These are phyloP conservation scores for Lasiodiplodia theobromae DNA, from an alignment of 2,329 filamentous ascomycete genomes.

Conservation along the genomic window DNA sequence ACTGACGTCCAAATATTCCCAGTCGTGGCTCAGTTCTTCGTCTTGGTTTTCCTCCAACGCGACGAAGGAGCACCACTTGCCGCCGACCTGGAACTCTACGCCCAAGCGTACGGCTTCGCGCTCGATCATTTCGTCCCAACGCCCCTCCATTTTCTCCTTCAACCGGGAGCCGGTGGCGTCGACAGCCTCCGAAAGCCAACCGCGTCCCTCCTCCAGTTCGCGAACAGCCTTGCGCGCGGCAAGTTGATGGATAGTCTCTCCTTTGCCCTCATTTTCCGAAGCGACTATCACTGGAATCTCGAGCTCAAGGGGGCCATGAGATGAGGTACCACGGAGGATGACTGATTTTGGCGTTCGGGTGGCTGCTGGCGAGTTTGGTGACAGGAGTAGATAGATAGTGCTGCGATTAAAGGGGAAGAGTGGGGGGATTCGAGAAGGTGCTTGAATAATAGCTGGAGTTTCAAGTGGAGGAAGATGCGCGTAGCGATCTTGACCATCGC, in stretches of 20 bases:
- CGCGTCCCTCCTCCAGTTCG: constrained; percentile 74
- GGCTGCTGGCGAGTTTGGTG: constrained; percentile 52
- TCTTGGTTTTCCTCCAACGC: constrained; percentile 58
- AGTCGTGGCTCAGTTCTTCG: constrained; percentile 29
- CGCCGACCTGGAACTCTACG: constrained; percentile 69
- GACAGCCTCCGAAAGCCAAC: constrained; percentile 60
- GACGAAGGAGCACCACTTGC: constrained; percentile 77
- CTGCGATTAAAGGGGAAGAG: constrained; percentile 73
- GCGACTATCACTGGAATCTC: constrained; percentile 67
- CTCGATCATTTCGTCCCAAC: constrained; percentile 67
- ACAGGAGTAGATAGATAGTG: constrained; percentile 70
- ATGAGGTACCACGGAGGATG: constrained; percentile 63
- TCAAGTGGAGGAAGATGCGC: constrained; percentile 61
- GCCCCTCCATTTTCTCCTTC: constrained; percentile 54
- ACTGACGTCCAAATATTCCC: constrained; percentile 11
- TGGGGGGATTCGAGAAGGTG: constrained; percentile 67
- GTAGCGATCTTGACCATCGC: constrained; percentile 46
- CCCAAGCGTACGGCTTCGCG: constrained; percentile 72
- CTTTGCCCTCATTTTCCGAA: constrained; percentile 42
- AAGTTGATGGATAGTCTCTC: constrained; percentile 71
- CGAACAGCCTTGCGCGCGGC: constrained; percentile 71
- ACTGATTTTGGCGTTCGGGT: constrained; percentile 62
- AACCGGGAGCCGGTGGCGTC: constrained; percentile 47
- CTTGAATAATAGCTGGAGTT: constrained; percentile 67
- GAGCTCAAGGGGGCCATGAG: constrained; percentile 66